Percentiles rank a stretch among this genome's conserved stretches.
phyloP scores from a whole-genome alignment of 306 rosid species.

The Quercus parvula region DNA sequence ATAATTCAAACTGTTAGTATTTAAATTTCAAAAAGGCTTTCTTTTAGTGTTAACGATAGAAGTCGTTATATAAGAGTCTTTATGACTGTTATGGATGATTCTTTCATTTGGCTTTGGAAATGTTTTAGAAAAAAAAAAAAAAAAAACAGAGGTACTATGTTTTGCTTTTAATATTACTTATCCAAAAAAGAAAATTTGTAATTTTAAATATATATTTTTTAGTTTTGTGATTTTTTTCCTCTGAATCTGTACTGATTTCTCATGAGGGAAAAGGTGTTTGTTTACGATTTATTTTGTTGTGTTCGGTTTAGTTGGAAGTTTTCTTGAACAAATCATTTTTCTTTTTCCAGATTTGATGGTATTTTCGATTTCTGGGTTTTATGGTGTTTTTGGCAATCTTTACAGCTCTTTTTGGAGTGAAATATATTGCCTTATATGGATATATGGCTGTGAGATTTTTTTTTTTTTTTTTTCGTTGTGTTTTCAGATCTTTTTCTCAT shows the following conservation, averaged over 20 bases:
- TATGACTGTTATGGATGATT: not conserved
- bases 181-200: no score
- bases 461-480: not conserved
- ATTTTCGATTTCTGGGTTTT: conserved; percentile 14
- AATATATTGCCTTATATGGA: conserved; percentile 8
- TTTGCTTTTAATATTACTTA: not conserved
- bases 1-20: not conserved
- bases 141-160: not conserved
- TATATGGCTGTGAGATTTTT: not conserved
- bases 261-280: not conserved
- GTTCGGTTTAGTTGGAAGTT: not conserved
- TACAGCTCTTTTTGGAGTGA: conserved; percentile 10
- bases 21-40: not conserved
- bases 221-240: not conserved
- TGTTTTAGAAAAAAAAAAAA: not conserved
- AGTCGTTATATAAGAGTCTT: not conserved
- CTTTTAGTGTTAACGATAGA: not conserved
- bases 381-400: not conserved
- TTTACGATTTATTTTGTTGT: not conserved
- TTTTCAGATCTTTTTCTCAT: not conserved
- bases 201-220: not conserved
- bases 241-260: not conserved
- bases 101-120: not conserved
- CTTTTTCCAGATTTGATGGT: conserved; percentile 23
- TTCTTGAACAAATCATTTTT: not conserved